Evolutionary conservation across 805 yeast genomes (phyloP), one percentile per base, ranked within the genome.

Genomic region (Metschnikowia gelsemii): DNA sequence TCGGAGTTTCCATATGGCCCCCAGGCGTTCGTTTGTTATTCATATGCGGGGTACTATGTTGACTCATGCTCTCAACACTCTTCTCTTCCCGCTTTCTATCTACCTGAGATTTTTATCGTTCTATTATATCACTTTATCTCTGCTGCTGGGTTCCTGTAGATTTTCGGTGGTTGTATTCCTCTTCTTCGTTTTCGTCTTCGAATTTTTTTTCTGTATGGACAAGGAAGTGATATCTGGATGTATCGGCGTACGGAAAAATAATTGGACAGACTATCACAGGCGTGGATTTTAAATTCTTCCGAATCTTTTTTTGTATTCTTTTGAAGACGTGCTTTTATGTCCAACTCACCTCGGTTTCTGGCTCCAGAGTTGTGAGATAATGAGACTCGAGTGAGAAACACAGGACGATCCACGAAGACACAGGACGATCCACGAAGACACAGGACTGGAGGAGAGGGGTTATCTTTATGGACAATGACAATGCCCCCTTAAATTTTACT

Each of bases 41-140:
- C 49, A 62, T 35, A 43, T 63, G 66, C 33, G 70, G 71, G 11
- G 70, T 67, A 40, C 58, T 61, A 25, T 63, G 64, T 36, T 62
- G 68, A 48, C 68, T 62, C 72, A 65, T 66, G 37, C 19, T 28
- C 19, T 21, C 21, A 11, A 13, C 19, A 14, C 18, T 24, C 4
- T 2, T 22, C 8, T 32, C 14, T 32, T 22, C 13, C 14, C 4
- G n/a, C 27, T 32, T 22, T 12, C 4, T 11, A 17, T 33, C 16
- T 22, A 23, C 16, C 11, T 14, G 1, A 4, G 18, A n/a, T n/a
- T 8, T 26, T 25, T 35, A 5, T 8, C 17, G 11, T 12, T 13
- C 8, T n/a, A 17, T 18, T 35, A 3, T n/a, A 7, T 8, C 14
- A 4, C 14, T 26, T 13, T n/a, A 16, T 26, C 14, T 14, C n/a